These are phyloP conservation scores for Schizophyllum amplum DNA, from an alignment of 1,284 basidiomycete genomes.

Conservation along the genomic window DNA sequence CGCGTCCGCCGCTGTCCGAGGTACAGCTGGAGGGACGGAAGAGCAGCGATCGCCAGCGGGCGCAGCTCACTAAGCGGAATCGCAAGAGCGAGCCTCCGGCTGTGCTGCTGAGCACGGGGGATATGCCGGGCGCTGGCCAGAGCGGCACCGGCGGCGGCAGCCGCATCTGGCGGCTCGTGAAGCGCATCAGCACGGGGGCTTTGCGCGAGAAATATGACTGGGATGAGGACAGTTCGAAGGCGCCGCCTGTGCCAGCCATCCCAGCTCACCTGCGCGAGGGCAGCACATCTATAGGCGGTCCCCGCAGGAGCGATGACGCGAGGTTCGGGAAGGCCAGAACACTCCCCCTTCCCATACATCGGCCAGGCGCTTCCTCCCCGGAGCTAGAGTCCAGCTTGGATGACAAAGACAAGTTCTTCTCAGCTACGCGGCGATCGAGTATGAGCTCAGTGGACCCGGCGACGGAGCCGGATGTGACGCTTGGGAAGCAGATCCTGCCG, in stretches of 20 bases:
- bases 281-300: background rate
- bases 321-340: background rate
- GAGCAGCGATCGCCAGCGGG: no score
- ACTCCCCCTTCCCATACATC: conserved; percentile 11
- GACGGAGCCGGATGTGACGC: background rate
- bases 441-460: background rate
- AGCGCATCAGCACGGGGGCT: conserved; percentile 56
- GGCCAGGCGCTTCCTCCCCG: conserved; percentile 41
- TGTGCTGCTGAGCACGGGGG: no score
- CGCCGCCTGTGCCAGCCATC: conserved; percentile 7
- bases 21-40: no score
- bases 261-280: conserved; percentile 5
- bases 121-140: no score
- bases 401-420: background rate
- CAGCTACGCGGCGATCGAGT: conserved; percentile 29
- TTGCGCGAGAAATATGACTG: conserved; percentile 47
- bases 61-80: no score
- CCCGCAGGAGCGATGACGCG: no score
- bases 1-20: no score
- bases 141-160: no score
- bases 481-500: no score
- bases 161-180: conserved; percentile 60
- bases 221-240: conserved; percentile 6
- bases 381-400: conserved; percentile 22
- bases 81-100: no score